Evolutionary conservation across 83 land plant species (phyloP).

Genomic region (Picea abies): DNA sequence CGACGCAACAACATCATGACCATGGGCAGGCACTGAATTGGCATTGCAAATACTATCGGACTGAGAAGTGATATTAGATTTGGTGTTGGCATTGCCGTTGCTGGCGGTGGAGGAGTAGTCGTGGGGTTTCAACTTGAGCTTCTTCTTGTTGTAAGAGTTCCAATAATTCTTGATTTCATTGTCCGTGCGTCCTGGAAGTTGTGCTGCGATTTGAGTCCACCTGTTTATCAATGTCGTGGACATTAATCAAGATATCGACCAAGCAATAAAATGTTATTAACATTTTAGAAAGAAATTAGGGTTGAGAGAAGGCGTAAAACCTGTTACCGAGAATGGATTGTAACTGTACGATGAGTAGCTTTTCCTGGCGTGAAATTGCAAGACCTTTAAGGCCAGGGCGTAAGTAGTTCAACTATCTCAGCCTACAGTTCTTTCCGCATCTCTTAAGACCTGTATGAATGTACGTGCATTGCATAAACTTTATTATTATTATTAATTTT

Average conservation of each 20-base stretch:
- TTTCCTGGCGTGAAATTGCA: no score
- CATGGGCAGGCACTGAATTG: no score
- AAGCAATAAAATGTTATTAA: no score
- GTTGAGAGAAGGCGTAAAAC: background rate
- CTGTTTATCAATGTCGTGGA: background rate
- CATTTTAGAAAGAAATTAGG: no score
- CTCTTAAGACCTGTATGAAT: no score
- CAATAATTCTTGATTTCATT: background rate
- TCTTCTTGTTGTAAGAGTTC: slow-evolving; percentile 1
- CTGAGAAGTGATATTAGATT: background rate
- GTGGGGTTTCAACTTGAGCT: background rate
- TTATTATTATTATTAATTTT: no score
- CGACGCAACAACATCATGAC: no score
- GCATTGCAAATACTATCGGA: no score
- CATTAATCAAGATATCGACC: no score
- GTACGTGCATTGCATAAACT: no score
- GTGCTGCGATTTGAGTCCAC: background rate
- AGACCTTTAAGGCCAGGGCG: background rate
- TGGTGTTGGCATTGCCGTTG: background rate
- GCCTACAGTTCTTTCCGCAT: no score
- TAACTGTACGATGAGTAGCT: background rate
- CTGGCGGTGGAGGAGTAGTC: background rate
- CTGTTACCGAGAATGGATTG: background rate
- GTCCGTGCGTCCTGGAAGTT: background rate
- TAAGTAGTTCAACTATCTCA: background rate